Base-by-base conservation (phyloP, 1,139 yeast genomes). In the Pichia sp. region DNA sequence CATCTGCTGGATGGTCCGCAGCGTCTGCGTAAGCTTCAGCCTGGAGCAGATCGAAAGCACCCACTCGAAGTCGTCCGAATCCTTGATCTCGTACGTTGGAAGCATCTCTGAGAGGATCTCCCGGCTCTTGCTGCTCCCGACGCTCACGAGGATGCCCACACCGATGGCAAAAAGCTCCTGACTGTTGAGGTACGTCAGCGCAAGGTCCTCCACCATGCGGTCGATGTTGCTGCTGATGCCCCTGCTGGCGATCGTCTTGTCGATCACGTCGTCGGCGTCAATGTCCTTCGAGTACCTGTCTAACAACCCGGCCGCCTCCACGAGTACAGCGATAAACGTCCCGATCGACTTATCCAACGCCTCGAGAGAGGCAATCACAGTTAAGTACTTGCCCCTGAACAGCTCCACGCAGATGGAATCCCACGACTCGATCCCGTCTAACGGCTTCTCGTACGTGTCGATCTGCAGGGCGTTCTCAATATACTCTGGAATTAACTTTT, bases 41-140 rank as follows among this genome's bases (percentile, higher is more conserved):
- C 76, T 71, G 1, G 81, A 75, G 72, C 79, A 76, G 44, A 80
- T 74, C 1, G 88, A 80, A 51, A 88, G 71, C 34, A 86, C 81
- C 95, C 95, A 87, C 67, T 87, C 95, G 59, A 86, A 75, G 63
- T 88, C 96, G 64, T 86, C 93, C 62, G 84, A 85, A 6, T 84
- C 79, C 50, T 76, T 71, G 63, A 82, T 82, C 44, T 81, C 74
- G 63, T 76, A 85, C 16, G 72, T 71, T n/a, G 92, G 90, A 41
- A 89, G 71, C 54, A 79, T 76, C 53, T 82, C 83, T 2, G 83
- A 79, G 43, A 89, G 75, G 1, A 81, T 77, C 48, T 74, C 74
- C 59, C 77, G 72, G 32, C 82, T 68, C 29, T 68, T 70, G n/a
- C 70, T 64, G 32, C 70, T 71, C 32, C 73, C 74, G 32, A 75